Conservation (phyloP, 371 early-diverging fungal genomes). For the Batkoa obscura region DNA sequence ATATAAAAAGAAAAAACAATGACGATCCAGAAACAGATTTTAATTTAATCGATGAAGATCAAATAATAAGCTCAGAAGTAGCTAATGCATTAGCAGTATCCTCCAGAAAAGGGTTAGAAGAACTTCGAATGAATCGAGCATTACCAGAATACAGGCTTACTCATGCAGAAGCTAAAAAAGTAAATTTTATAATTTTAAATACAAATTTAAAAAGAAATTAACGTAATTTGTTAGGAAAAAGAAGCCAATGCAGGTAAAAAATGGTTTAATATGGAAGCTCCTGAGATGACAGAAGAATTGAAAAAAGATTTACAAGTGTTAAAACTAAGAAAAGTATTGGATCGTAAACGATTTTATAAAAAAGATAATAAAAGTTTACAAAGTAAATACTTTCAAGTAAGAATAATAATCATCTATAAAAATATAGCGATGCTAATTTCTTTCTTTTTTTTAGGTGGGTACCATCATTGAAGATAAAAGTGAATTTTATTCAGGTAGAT, state of each 20-base stretch:
- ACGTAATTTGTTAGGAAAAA: slow-evolving; percentile 19
- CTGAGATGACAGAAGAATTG: slow-evolving; percentile 68
- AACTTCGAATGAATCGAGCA: too few relatives aligned
- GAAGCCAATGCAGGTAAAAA: slow-evolving; percentile 46
- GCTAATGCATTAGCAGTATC: too few relatives aligned
- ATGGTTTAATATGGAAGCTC: slow-evolving; percentile 87
- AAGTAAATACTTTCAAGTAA: slow-evolving; percentile 79
- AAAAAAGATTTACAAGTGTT: slow-evolving; percentile 75
- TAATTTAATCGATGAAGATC: too few relatives aligned
- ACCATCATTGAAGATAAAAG: slow-evolving; percentile 74
- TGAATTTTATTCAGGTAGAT: slow-evolving; percentile 68
- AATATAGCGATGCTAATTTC: neutral
- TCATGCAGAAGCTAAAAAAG: neutral
- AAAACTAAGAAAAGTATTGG: slow-evolving; percentile 69
- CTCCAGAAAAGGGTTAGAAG: too few relatives aligned
- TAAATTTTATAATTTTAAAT: neutral
- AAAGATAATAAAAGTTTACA: slow-evolving; percentile 37
- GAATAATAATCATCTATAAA: neutral
- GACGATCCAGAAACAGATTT: too few relatives aligned
- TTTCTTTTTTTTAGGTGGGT: slow-evolving; percentile 58
- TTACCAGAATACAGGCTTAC: neutral
- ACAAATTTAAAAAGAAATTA: neutral
- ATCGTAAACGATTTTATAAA: slow-evolving; percentile 85
- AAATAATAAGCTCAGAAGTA: too few relatives aligned
- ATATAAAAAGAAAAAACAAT: too few relatives aligned